Evolutionary conservation across 768 basidiomycete species (phyloP), one percentile per base, ranked within the genome.

Genomic region (Krasilnikovozyma curviuscula): DNA sequence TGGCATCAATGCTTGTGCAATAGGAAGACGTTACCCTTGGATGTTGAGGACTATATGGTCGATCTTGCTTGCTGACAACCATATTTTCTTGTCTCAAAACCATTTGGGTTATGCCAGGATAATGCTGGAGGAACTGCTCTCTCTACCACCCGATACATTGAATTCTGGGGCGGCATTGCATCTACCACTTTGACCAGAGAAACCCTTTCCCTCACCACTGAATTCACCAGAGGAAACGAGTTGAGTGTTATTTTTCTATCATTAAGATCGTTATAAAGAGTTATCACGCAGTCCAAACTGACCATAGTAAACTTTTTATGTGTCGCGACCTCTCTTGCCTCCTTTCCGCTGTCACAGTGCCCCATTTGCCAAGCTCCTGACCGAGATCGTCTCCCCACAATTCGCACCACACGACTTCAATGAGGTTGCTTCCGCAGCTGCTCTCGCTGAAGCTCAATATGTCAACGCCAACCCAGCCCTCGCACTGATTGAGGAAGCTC

Each of bases 201-300:
- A 69, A 79, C 95, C 67, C 71, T 98, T 38, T 78, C 85, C 51
- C 68, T 95, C 63, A 89, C 84, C 21, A 86, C 91, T 44, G 89
- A 95, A 65, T 98, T 93, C 69, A 68, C 95, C 57, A 76, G 79
- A 50, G 88, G 84, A 40, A 86, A 98, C 65, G 89, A 93, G 91
- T 95, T n/a, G 64, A 69, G 86, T 82, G n/a, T 24, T 21, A n/a
- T n/a, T 21, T 18, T 42, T 34, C 31, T n/a, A 6, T 18, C 19
- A 13, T n/a, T 45, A 23, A 10, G 27, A 19, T 30, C 8, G 33
- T 35, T 19, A 25, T 23, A 18, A 2, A 2, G 16, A n/a, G 16
- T 45, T 10, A 2, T 29, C 24, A 9, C 51, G 31, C 31, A 24
- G 25, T n/a, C 37, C 7, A n/a, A 18, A 18, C 25, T 25, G 40